Percentiles rank a stretch among this genome's conserved stretches.
Evolutionary conservation across 306 rosid genomes (phyloP).

Genomic region (Pterocarpus macrocarpus): DNA sequence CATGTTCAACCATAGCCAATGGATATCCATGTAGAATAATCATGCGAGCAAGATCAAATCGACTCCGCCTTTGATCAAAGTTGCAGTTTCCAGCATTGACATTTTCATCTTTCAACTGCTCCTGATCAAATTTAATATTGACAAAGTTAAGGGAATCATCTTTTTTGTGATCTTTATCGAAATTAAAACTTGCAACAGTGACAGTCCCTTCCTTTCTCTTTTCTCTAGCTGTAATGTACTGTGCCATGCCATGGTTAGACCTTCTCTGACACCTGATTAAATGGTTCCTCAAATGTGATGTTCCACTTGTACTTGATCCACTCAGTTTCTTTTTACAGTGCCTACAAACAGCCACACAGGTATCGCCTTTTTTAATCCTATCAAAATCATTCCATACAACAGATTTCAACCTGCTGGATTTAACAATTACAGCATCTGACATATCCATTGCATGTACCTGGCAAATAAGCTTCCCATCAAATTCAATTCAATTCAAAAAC

Average conservation of each 20-base stretch:
- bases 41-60: conserved; percentile 88
- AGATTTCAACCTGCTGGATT: conserved; percentile 80
- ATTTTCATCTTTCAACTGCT: conserved; percentile 64
- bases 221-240: conserved; percentile 61
- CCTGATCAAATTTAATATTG: conserved; percentile 78
- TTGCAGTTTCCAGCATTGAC: conserved; percentile 49
- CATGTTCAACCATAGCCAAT: conserved; percentile 79
- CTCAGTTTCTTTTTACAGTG: conserved; percentile 87
- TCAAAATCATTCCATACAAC: conserved; percentile 90
- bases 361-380: conserved; percentile 80
- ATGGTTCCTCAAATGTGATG: conserved; percentile 86
- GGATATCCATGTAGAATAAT: conserved; percentile 85
- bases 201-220: conserved; percentile 71
- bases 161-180: conserved; percentile 67
- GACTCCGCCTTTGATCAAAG: conserved; percentile 77
- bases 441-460: conserved; percentile 69
- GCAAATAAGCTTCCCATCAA: conserved; percentile 46
- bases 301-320: conserved; percentile 89
- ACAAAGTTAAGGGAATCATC: conserved; percentile 71
- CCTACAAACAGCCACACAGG: conserved; percentile 78
- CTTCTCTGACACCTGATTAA: conserved; percentile 80
- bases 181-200: conserved; percentile 58
- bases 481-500: conserved; percentile 14
- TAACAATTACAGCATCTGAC: conserved; percentile 75
- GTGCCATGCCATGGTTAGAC: conserved; percentile 64